Conservation (phyloP, 148 eudicot species). For the Rhododendron ferrugineum region DNA sequence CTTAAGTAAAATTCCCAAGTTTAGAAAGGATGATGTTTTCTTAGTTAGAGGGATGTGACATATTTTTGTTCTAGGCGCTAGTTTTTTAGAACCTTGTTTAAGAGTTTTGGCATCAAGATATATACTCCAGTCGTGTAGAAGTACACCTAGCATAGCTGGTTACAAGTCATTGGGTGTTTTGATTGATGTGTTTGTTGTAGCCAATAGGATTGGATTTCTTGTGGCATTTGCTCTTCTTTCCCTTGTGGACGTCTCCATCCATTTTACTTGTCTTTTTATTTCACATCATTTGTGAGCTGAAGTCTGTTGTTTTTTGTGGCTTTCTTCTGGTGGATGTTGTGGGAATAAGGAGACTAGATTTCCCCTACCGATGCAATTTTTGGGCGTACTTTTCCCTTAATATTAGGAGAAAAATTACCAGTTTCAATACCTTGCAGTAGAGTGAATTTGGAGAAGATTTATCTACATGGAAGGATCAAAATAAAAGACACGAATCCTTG, state of each 20-base stretch:
- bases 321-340: conserved; percentile 22
- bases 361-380: background rate
- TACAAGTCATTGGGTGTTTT: conserved; percentile 26
- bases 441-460: background rate
- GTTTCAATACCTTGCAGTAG: background rate
- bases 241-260: conserved; percentile 21
- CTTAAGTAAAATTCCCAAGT: background rate
- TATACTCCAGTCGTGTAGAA: conserved; percentile 19
- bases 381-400: no score
- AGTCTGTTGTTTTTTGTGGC: conserved; percentile 1
- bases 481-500: background rate
- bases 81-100: conserved; percentile 16
- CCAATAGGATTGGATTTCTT: conserved; percentile 34
- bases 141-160: conserved; percentile 20
- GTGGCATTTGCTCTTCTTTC: conserved; percentile 32
- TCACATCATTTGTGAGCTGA: background rate
- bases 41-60: background rate
- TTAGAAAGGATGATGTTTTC: background rate
- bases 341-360: conserved; percentile 13
- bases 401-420: background rate
- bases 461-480: background rate
- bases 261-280: conserved; percentile 6
- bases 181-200: conserved; percentile 28
- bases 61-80: background rate
- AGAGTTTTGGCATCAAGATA: conserved; percentile 27